Base-by-base conservation (phyloP, 768 basidiomycete species). In the Holtermannia corniformis region DNA sequence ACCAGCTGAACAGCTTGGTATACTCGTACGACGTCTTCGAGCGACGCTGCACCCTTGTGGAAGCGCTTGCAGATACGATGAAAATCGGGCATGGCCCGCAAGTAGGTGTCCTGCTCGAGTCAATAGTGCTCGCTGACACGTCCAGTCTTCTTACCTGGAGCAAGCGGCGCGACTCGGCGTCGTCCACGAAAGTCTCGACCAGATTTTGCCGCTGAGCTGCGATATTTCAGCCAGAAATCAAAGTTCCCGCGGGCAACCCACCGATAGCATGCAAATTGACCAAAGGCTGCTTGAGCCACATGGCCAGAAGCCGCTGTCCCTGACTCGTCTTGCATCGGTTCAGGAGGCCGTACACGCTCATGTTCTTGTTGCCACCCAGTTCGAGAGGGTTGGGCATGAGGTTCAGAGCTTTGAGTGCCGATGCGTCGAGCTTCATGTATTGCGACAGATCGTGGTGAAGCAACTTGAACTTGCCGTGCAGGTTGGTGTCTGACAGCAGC, bases 241-340 rank as follows among this genome's bases (percentile, higher is more conserved):
- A 28, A 14, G 62, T 12, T 23, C 10, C 16, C 46, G 27, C 5
- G 23, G 25, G 22, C 3, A 28, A 76, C 87, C 57, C 52, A 87
- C 90, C 77, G 56, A 97, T 97, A 67, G 91, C 87, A 59, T 97
- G 92, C 32, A 88, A 71, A 70, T 95, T 96, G 25, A 96, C 81
- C 23, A 97, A 75, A 4, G 95, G 95, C 68, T 97, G 95, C 67
- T 95, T 96, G 41, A 99, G 75, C 93, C 93, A 97, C 45, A 82
- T 83, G 0, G 83, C 86, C 2, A 99, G 77, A 40, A 95, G 70
- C 51, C 95, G 76, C 13, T 86, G 82, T 0, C 95, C 95, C 67
- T 99, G 95, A 0, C 87, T 82, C 0, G 95, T 97, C 74, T 95
- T 95, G 76, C 93, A 95, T 62, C 86, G 87, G 70, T 97, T 95